Evolutionary conservation across 441 rosid species (phyloP), one percentile per base, ranked within the genome.

Genomic region (Gossypium schwendimanii): DNA sequence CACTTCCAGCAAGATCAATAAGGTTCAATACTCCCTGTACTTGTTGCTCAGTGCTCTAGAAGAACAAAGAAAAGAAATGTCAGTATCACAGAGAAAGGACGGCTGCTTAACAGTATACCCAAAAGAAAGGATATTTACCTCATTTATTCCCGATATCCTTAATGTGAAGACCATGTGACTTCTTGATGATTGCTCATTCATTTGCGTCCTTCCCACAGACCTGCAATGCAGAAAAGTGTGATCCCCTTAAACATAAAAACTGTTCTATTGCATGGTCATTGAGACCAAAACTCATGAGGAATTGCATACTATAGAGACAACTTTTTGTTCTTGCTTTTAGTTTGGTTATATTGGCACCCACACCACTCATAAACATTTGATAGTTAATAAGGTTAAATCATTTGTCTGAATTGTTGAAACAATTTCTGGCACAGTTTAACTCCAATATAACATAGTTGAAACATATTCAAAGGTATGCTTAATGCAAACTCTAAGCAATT

Each of bases 171-270:
- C 98, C 70, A 94, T 91, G 77, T 95, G 99, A 57, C 99, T 95
- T 81, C 98, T 87, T 14, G 99, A 95, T 7, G 99, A 96, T 69
- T 96, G 95, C 78, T 96, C 99, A 58, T 96, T 96, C 98, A 96
- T 96, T 3, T 87, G 89, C 3, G 99, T 96, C 87, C 81, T 90
- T 20, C 99, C 97, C 20, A 93, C 93, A 17, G 98, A 93, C 85
- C 98, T 96, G 72, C 73, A 75, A 66, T 64, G 45, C 45, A 17
- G 45, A 68, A 28, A 68, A 50, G 4, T 8, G 1, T 49, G 63
- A 72, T 60, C 52, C 21, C 54, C 17, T 74, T 23, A 1, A 67
- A 33, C 71, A 62, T 49, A 6, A 21, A 62, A 10, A n/a, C 33
- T 45, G 54, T 41, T 59, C 18, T 2, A 24, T 71, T 21, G 17